Percentiles rank a stretch among this genome's conserved stretches.
Evolutionary conservation across 140 eudicot genomes (phyloP).

Genomic region (Anethum foeniculum): DNA sequence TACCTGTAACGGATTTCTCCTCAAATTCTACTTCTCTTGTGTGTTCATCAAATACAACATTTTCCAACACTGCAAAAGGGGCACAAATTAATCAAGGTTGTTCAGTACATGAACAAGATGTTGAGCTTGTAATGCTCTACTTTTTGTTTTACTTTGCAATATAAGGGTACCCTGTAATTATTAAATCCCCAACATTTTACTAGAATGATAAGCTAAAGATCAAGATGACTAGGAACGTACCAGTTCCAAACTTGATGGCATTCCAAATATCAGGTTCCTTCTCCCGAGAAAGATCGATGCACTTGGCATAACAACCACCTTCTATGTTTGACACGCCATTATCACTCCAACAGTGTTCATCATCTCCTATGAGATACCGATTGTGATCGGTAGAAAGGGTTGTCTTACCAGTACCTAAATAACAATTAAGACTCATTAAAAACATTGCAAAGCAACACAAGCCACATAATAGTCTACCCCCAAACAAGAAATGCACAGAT

Average conservation of each 20-base stretch:
- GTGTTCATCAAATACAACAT: slow-evolving; percentile 91
- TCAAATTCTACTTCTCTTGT: slow-evolving; percentile 71
- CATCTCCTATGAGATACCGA: slow-evolving; percentile 87
- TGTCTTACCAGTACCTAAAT: slow-evolving; percentile 89
- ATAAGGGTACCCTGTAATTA: background rate
- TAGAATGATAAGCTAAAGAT: background rate
- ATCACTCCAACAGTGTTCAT: slow-evolving; percentile 96
- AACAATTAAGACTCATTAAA: background rate
- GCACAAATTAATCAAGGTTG: background rate
- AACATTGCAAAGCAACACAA: background rate
- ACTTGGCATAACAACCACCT: slow-evolving; percentile 99
- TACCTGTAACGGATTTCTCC: slow-evolving; percentile 88
- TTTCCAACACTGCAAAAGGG: slow-evolving; percentile 60
- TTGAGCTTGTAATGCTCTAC: background rate
- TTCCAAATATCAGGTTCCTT: slow-evolving; percentile 99
- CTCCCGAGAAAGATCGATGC: slow-evolving; percentile 85
- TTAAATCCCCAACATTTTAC: background rate
- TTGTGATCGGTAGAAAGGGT: slow-evolving; percentile 97
- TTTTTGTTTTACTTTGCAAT: background rate
- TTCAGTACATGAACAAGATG: background rate
- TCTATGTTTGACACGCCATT: slow-evolving; percentile 91
- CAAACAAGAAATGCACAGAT: slow-evolving; percentile 3
- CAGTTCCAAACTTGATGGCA: slow-evolving; percentile 98
- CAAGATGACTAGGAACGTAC: slow-evolving; percentile 25
- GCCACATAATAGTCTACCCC: background rate